phyloP scores from a whole-genome alignment of 2,329 filamentous ascomycete genomes.

The Verticillium nubilum region DNA sequence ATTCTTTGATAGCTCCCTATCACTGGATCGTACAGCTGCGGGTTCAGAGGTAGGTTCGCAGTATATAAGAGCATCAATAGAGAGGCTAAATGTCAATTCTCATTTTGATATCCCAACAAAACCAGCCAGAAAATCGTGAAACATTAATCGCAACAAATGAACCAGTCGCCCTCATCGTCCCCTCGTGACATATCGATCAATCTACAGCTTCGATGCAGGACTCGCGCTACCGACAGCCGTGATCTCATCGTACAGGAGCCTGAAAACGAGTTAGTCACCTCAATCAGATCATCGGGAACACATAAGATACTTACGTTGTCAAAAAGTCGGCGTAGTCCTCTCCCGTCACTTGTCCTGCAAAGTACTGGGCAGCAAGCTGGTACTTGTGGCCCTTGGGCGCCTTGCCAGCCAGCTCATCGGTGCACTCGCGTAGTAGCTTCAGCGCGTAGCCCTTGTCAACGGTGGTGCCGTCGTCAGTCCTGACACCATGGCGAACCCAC shows the following conservation, averaged over 20 bases:
- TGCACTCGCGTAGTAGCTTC: conserved; percentile 79
- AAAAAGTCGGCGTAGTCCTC: conserved; percentile 98
- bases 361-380: conserved; percentile 86
- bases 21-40: too few relatives aligned
- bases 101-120: neutral
- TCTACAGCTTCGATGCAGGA: conserved; percentile 59
- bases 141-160: neutral
- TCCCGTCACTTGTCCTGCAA: conserved; percentile 85
- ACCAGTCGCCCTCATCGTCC: neutral
- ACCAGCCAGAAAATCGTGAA: neutral
- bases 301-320: conserved; percentile 57
- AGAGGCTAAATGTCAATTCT: conserved; percentile 1
- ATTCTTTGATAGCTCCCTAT: too few relatives aligned
- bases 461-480: conserved; percentile 81
- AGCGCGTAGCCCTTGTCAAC: conserved; percentile 91
- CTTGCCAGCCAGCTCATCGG: conserved; percentile 67
- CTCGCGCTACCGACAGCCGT: conserved; percentile 61
- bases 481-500: conserved; percentile 72
- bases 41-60: too few relatives aligned
- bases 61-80: too few relatives aligned
- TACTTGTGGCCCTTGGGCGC: conserved; percentile 88
- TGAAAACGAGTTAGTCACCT: conserved; percentile 28
- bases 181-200: neutral
- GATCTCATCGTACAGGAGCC: conserved; percentile 83
- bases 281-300: neutral